Evolutionary conservation across 1,139 yeast species (phyloP), one percentile per base, ranked within the genome.

Genomic region (Kurtzmaniella quercitrusa): DNA sequence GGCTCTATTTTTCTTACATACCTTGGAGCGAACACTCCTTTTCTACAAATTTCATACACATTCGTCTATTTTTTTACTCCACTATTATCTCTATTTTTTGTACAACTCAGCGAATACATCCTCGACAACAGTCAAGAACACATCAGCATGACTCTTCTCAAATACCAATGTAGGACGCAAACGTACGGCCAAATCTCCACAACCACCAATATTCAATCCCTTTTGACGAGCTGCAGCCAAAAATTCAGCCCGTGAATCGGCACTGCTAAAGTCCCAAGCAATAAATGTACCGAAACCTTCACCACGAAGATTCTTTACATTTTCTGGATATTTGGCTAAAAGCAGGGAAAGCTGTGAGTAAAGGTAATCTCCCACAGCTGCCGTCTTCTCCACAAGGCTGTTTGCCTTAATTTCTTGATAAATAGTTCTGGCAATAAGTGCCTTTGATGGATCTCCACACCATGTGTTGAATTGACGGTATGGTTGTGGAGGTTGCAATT

Each of bases 401-500:
- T 81, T 61, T 51, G 74, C 71, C 16, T 60, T 56, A 44, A 83
- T 71, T 57, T 83, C 85, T 54, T 79, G 68, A 49, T 76, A 78
- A 51, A 84, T 82, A 45, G 84, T 72, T 53, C 78, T 79, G 37
- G 87, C 85, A 49, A 81, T 64, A 43, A 80, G 65, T 62, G 82
- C 80, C 63, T 78, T 78, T 30, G 84, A 79, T 57, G 89, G 88
- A 59, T 84, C 89, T 55, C 89, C 91, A 65, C 88, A 83, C 91
- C 91, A 84, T 48, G 91, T 84, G 74, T 84, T 84, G 70, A 84
- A 84, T 61, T 83, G 89, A 66, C 89, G 77, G 66, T 78, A 83
- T 9, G 89, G 78, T 51, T 69, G 71, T 51, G 74, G 75, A 48
- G 87, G 87, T 54, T 78, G 74, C 52, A 82, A 76, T 42, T 72